These are phyloP conservation scores for Periconia digitata DNA, from an alignment of 2,329 filamentous ascomycete species.

Conservation along the genomic window DNA sequence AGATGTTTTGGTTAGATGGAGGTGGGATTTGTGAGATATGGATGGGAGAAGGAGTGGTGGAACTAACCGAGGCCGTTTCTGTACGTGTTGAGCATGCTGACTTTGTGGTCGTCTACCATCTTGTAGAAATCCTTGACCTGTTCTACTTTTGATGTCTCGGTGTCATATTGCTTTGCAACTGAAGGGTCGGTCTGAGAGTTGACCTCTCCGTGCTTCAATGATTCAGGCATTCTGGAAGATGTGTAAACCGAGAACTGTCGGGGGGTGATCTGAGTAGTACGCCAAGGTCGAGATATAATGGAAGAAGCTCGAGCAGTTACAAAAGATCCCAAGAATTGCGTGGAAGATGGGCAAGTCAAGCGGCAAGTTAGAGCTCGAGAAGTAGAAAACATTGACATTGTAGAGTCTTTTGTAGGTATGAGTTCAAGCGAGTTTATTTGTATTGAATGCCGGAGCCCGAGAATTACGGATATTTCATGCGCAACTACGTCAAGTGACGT, in stretches of 20 bases:
- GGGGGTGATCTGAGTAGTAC: neutral
- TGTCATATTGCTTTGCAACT: conserved; percentile 54
- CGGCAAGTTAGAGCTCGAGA: neutral
- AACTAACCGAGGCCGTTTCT: conserved; percentile 43
- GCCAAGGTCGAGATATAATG: neutral
- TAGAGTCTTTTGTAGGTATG: neutral
- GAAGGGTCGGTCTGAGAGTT: conserved; percentile 49
- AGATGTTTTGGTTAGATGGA: neutral
- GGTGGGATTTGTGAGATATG: conserved; percentile 3
- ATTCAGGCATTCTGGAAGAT: conserved; percentile 48
- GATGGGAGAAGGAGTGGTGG: conserved; percentile 2
- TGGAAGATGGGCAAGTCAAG: neutral
- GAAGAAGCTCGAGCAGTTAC: neutral
- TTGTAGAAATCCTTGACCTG: conserved; percentile 53
- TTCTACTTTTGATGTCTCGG: conserved; percentile 44
- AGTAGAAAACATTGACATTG: neutral
- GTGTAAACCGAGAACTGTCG: conserved; percentile 21
- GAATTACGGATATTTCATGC: neutral
- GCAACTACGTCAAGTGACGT: conserved; percentile 1
- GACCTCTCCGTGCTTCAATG: conserved; percentile 44
- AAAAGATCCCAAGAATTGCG: neutral
- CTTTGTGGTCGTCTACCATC: conserved; percentile 50
- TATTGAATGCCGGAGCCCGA: neutral
- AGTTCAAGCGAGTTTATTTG: neutral
- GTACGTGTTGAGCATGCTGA: conserved; percentile 48